Evolutionary conservation across 495 filamentous ascomycete species (phyloP), one percentile per base, ranked within the genome.

Genomic region (Immersiella caudata): DNA sequence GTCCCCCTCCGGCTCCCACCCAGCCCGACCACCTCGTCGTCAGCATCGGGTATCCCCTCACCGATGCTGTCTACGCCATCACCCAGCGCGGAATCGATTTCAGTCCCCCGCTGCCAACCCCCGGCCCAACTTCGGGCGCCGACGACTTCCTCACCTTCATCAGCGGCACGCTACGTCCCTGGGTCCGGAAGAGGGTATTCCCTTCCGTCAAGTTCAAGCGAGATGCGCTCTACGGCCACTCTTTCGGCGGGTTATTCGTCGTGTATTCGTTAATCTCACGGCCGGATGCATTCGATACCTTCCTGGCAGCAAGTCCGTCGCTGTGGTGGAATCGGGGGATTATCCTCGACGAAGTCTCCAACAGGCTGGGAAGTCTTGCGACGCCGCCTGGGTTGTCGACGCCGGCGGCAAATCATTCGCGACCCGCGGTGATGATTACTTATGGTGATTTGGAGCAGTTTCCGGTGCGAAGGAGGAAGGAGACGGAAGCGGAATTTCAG

Each of bases 1-100:
- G 69, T 16, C 59, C 64, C 18, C 52, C 65, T 14, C 68, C 72
- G 7, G 62, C 63, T 1, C 22, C 40, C 1, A 16, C 29, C 36
- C 65, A 73, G 59, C 71, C 70, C 21, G 71, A 75, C 62, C 67
- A 64, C 36, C 29, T 75, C 25, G 67, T 75, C 21, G 68, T 73
- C 46, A 71, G 68, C 62, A 67, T 75, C 62, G 71, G 73, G 0
- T 73, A 75, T 68, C 71, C 71, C 21, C 67, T 75, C 49, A 73
- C 68, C 4, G 57, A 73, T 64, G 11, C 51, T 9, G 69, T 71
- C 5, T 70, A 75, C 63, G 62, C 51, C 51, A 25, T 70, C 22
- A 20, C 55, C 14, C 65, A 67, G 11, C 67, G 71, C 25, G 24
- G 29, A 50, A 49, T 73, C 54, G 71, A 75, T 55, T 70, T 70